phyloP scores from a whole-genome alignment of 108 stramenopile genomes.

The Epithemia pelagica region DNA sequence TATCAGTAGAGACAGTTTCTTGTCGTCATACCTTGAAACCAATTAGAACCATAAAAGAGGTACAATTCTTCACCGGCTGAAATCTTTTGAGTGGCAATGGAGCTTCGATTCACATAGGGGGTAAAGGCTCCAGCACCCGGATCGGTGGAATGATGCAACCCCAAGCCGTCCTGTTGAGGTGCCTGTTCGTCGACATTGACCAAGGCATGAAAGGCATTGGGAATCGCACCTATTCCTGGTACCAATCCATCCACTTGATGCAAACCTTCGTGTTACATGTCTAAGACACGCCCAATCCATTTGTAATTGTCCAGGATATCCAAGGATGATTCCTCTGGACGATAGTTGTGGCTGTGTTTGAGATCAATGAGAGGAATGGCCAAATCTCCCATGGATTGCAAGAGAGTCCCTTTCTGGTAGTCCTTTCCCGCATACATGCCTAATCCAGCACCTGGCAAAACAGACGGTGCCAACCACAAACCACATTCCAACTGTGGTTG shows the following conservation, averaged over 20 bases:
- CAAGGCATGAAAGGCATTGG: slow-evolving; percentile 32
- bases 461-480: slow-evolving; percentile 49
- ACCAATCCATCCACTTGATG: slow-evolving; percentile 14
- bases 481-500: no score
- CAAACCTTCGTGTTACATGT: slow-evolving; percentile 9
- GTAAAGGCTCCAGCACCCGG: slow-evolving; percentile 37
- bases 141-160: slow-evolving; percentile 8
- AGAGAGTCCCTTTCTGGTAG: neutral
- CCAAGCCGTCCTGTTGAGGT: slow-evolving; percentile 8
- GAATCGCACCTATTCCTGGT: slow-evolving; percentile 40
- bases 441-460: slow-evolving; percentile 53
- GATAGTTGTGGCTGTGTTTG: no score
- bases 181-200: slow-evolving; percentile 22
- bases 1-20: no score
- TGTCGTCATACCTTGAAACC: slow-evolving; percentile 52
- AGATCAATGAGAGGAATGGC: slow-evolving; percentile 7
- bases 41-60: slow-evolving; percentile 49
- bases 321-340: no score
- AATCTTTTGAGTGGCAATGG: slow-evolving; percentile 23
- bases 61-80: slow-evolving; percentile 65
- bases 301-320: neutral
- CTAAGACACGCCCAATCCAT: slow-evolving; percentile 7
- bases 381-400: slow-evolving; percentile 1
- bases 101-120: slow-evolving; percentile 23
- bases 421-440: slow-evolving; percentile 51